Base-by-base conservation (phyloP, 1,284 basidiomycete species). In the Puccinia brachypodii region DNA sequence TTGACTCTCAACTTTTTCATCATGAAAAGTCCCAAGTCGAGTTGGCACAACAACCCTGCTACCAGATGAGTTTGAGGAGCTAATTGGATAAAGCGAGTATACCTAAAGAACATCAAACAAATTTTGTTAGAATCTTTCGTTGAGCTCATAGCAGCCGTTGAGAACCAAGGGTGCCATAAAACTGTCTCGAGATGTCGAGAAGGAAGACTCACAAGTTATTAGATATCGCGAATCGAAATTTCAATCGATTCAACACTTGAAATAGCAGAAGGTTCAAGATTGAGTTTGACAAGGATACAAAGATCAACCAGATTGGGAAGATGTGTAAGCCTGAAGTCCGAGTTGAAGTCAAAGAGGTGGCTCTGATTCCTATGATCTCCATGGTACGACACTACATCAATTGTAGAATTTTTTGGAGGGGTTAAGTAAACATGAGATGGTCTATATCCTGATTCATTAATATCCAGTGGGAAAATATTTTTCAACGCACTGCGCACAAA, bases 231-330 rank as follows among this genome's bases (percentile, higher is more conserved):
- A 76, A 76, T 33, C 60, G 42, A 40, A 64, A 76, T 47, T 76
- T 62, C 42, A 66, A 33, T 36, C 40, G 60, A 44, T 76, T 76
- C 22, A 62, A 76, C 25, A 76, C 75, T 22, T 13, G 60, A 66
- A 76, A 76, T 19, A 62, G 58, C 13, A 64, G 33, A 6, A 76
- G n/a, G 47, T 66, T 64, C 40, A 76, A 40, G 58, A 76, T 66
- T 7, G 36, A 47, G 50, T 76, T 66, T 14, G 75, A 64, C 6
- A 28, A 25, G 25, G 75, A 47, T 44, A 76, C 75, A 66, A 66
- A 76, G n/a, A 44, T 19, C 42, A 76, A 47, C 75, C 75, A 76
- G 14, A 76, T 64, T 25, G 75, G 75, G 40, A 64, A 76, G 19
- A 76, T 66, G 62, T 76, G 66, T 22, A 76, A 47, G 25, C 16